Conservation (phyloP, 352 stramenopile genomes). For the Phytophthora meadii region DNA sequence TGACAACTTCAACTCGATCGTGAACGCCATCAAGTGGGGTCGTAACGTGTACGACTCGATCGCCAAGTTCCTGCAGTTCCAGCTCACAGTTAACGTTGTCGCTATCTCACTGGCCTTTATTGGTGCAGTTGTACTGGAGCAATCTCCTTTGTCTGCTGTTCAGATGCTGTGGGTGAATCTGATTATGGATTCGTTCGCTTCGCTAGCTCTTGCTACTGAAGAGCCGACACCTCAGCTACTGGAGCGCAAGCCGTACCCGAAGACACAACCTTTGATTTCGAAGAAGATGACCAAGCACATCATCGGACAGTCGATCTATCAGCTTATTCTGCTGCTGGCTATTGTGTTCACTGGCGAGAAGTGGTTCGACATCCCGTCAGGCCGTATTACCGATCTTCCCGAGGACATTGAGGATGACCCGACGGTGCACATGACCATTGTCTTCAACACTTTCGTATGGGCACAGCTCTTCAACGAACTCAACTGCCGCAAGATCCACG, state of each 20-base stretch:
- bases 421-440: slow-evolving; percentile 93
- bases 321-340: slow-evolving; percentile 87
- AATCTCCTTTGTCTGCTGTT: slow-evolving; percentile 90
- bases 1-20: slow-evolving; percentile 96
- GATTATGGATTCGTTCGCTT: slow-evolving; percentile 97
- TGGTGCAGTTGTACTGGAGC: slow-evolving; percentile 64
- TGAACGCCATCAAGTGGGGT: slow-evolving; percentile 96
- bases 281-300: slow-evolving; percentile 96
- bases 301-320: slow-evolving; percentile 90
- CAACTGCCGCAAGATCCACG: slow-evolving; percentile 87
- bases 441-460: slow-evolving; percentile 98
- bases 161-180: slow-evolving; percentile 98
- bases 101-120: slow-evolving; percentile 93
- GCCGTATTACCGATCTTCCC: slow-evolving; percentile 41
- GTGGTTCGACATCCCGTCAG: slow-evolving; percentile 59
- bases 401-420: slow-evolving; percentile 67
- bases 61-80: slow-evolving; percentile 97
- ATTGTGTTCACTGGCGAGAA: slow-evolving; percentile 80
- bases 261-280: slow-evolving; percentile 91
- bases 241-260: slow-evolving; percentile 91
- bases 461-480: slow-evolving; percentile 92
- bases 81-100: slow-evolving; percentile 96
- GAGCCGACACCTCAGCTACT: slow-evolving; percentile 87
- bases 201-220: slow-evolving; percentile 95
- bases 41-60: slow-evolving; percentile 98